Percentiles rank a stretch among this genome's conserved stretches.
Evolutionary conservation across 345 rosid species (phyloP).

Genomic region (Orychophragmus violaceus): DNA sequence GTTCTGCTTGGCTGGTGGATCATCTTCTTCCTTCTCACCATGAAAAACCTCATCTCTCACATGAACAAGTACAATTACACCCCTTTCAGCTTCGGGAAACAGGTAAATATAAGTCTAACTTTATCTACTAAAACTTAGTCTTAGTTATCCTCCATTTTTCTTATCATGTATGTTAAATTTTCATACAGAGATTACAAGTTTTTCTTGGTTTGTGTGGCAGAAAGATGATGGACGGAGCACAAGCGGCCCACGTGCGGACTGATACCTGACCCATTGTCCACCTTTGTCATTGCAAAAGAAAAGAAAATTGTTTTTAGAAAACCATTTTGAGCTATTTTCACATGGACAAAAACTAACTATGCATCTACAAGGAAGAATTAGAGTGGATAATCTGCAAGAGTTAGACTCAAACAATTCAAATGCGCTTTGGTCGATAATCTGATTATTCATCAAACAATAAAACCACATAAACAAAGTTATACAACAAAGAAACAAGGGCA

Average conservation of each 20-base stretch:
- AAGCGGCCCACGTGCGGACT: conserved; percentile 46
- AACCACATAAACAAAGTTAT: neutral
- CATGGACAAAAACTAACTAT: neutral
- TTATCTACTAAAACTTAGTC: no score
- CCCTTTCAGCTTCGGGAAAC: conserved; percentile 62
- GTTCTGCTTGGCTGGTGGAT: conserved; percentile 59
- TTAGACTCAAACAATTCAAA: neutral
- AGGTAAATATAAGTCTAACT: conserved; percentile 29
- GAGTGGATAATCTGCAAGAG: no score
- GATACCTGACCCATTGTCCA: neutral
- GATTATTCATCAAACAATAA: neutral
- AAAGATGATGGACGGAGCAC: conserved; percentile 54
- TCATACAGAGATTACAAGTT: no score
- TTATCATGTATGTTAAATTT: no score
- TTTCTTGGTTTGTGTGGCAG: conserved; percentile 26
- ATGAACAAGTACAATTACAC: conserved; percentile 68
- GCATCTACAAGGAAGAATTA: no score
- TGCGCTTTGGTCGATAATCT: neutral
- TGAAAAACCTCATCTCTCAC: conserved; percentile 64
- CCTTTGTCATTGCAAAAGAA: conserved; percentile 10
- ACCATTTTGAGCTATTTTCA: neutral
- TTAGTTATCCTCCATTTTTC: no score
- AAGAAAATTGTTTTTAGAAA: conserved; percentile 6
- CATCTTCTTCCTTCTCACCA: conserved; percentile 60
- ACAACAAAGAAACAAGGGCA: neutral